Conservation (phyloP, 331 rosid genomes). For the Spiraea crenata region DNA sequence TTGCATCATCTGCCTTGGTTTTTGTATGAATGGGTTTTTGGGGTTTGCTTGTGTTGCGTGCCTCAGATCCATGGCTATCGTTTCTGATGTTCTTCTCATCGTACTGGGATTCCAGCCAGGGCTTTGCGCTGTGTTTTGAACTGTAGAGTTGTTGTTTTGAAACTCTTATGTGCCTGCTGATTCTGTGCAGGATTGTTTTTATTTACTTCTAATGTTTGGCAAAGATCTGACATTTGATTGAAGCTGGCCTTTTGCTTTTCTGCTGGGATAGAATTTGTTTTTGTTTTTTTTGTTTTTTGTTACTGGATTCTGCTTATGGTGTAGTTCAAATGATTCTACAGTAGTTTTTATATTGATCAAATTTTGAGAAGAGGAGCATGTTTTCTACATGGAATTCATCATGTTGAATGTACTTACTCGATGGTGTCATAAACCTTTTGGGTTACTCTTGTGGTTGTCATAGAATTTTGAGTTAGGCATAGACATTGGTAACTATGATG, state of each 20-base stretch:
- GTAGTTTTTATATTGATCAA: slow-evolving; percentile 3
- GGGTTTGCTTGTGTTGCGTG: slow-evolving; percentile 16
- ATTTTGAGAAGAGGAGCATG: not conserved
- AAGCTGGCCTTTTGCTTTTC: slow-evolving; percentile 3
- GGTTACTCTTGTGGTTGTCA: not conserved
- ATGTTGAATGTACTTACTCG: not conserved
- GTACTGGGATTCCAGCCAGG: slow-evolving; percentile 28
- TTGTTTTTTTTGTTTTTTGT: no score
- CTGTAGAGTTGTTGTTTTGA: not conserved
- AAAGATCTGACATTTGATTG: slow-evolving; percentile 36
- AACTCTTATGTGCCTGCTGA: slow-evolving; percentile 7
- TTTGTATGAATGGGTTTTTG: slow-evolving; percentile 31
- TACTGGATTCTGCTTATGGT: slow-evolving; percentile 10
- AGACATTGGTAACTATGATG: not conserved
- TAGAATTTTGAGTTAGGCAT: slow-evolving; percentile 11
- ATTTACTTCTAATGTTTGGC: slow-evolving; percentile 1
- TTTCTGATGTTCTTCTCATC: slow-evolving; percentile 25
- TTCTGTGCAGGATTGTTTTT: slow-evolving; percentile 9
- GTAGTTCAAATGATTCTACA: slow-evolving; percentile 18
- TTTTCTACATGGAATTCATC: slow-evolving; percentile 1
- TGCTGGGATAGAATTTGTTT: slow-evolving; percentile 4
- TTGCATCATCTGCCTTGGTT: slow-evolving; percentile 31
- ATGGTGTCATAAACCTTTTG: slow-evolving; percentile 6
- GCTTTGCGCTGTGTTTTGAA: slow-evolving; percentile 17
- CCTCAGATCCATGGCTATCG: slow-evolving; percentile 56